Evolutionary conservation across 805 yeast genomes (phyloP), one percentile per base, ranked within the genome.

Genomic region (Myxozyma neotropica): DNA sequence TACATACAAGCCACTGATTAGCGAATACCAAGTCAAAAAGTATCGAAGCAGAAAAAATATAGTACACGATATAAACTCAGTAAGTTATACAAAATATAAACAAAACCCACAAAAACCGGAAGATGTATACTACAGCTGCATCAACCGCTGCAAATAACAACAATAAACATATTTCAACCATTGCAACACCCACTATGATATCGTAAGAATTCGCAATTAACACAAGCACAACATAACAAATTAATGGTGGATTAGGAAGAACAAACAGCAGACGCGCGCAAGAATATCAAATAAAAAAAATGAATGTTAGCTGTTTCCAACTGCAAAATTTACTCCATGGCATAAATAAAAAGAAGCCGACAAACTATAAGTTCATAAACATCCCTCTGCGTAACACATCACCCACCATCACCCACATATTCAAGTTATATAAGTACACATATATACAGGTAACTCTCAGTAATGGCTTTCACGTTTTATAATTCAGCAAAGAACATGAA

Each of bases 401-500:
- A n/a, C n/a, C n/a, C n/a, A n/a, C n/a, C n/a, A n/a, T n/a, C n/a
- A n/a, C n/a, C n/a, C n/a, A n/a, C n/a, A 44, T 21, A 24, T 15
- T 26, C 40, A 31, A 46, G 19, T 13, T 39, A 31, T 12, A 21
- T 19, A 29, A 5, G 17, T 12, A 19, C 2, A 27, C 5, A 2
- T 36, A 26, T 7, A 17, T 10, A n/a, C n/a, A 5, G 1, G 19
- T 4, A 44, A 5, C 26, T 44, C 13, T 44, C 17, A 2, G 5
- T 3, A 5, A 2, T n/a, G 10, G 10, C 4, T 27, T 26, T 7
- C 7, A 29, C 5, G 15, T 13, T 42, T 49, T 19, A 52, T 13
- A 52, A 23, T 33, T 61, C 65, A 4, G 65, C 65, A 19, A 55
- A 60, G 24, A 61, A 61, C 54, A 61, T 51, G 29, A 61, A 61